Evolutionary conservation across 805 yeast species (phyloP).

Genomic region (Saturnispora sanitii): DNA sequence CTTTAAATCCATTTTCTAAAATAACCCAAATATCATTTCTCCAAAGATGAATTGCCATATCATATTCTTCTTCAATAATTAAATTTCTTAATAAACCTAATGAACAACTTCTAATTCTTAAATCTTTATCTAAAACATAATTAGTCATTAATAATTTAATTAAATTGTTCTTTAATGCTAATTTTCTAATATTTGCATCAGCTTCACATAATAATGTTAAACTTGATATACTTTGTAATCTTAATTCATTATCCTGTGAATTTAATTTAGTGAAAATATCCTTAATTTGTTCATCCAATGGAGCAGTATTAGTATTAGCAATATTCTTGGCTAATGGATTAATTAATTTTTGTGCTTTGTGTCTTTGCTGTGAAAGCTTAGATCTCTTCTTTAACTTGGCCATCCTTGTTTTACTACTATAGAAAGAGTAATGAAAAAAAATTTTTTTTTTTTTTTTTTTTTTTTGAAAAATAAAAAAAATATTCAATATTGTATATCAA

Average conservation of each 20-base stretch:
- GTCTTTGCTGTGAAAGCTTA: constrained; percentile 32
- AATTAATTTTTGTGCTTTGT: constrained; percentile 10
- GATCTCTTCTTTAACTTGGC: constrained; percentile 68
- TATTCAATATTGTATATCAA: too few species aligned
- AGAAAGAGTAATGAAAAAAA: constrained; percentile 1
- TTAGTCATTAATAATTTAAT: constrained; percentile 44
- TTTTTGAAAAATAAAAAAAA: too few species aligned
- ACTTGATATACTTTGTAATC: not conserved
- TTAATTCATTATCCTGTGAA: constrained; percentile 3
- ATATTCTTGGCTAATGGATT: not conserved
- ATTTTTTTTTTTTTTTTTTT: not conserved
- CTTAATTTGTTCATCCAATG: constrained; percentile 4
- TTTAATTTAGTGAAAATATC: constrained; percentile 32
- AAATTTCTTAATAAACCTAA: constrained; percentile 75
- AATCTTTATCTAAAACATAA: constrained; percentile 5
- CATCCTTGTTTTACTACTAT: too few species aligned
- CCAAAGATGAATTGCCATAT: constrained; percentile 64
- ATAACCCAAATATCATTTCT: constrained; percentile 67
- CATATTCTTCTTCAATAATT: constrained; percentile 81
- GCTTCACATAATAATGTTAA: constrained; percentile 5
- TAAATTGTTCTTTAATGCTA: constrained; percentile 62
- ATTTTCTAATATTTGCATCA: constrained; percentile 50
- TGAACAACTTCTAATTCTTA: constrained; percentile 23
- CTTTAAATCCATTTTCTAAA: constrained; percentile 39
- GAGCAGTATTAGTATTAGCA: not conserved